Percentiles rank a stretch among this genome's conserved stretches.
phyloP scores from a whole-genome alignment of 176 grass and related monocot species.

The Tillandsia leiboldiana region DNA sequence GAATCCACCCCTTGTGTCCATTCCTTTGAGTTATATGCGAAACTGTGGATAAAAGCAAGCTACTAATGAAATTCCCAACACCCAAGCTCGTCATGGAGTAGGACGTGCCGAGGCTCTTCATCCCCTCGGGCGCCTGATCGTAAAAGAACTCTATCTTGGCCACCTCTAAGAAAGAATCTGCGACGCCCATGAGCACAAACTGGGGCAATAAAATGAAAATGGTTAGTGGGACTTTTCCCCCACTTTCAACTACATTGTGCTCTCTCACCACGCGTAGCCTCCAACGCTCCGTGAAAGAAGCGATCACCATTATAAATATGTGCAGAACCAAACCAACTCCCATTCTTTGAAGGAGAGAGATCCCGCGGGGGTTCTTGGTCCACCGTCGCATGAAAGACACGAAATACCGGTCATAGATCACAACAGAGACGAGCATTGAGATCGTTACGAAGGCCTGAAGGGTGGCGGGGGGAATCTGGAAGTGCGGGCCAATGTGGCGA shows the following conservation, averaged over 20 bases:
- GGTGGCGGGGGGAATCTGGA: constrained; percentile 69
- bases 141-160: constrained; percentile 97
- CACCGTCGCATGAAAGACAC: constrained; percentile 46
- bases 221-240: constrained; percentile 44
- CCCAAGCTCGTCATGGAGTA: constrained; percentile 75
- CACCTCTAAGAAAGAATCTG: constrained; percentile 77
- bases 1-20: constrained; percentile 53
- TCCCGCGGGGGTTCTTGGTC: constrained; percentile 66
- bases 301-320: constrained; percentile 71
- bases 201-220: constrained; percentile 79
- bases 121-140: constrained; percentile 83
- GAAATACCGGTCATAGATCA: constrained; percentile 68
- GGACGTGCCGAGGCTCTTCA: constrained; percentile 87
- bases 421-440: constrained; percentile 65
- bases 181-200: constrained; percentile 78
- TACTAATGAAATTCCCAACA: constrained; percentile 86
- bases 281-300: constrained; percentile 52
- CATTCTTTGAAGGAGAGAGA: constrained; percentile 78
- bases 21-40: constrained; percentile 37
- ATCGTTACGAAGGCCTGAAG: constrained; percentile 70
- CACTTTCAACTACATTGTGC: constrained; percentile 44
- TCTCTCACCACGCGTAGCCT: constrained; percentile 40
- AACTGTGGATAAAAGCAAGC: constrained; percentile 48
- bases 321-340: constrained; percentile 63
- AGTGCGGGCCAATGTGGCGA: constrained; percentile 39